Percentiles rank a stretch among this genome's conserved stretches.
Evolutionary conservation across 192 early-diverging fungal species (phyloP).

Genomic region (Coemansia sp.): DNA sequence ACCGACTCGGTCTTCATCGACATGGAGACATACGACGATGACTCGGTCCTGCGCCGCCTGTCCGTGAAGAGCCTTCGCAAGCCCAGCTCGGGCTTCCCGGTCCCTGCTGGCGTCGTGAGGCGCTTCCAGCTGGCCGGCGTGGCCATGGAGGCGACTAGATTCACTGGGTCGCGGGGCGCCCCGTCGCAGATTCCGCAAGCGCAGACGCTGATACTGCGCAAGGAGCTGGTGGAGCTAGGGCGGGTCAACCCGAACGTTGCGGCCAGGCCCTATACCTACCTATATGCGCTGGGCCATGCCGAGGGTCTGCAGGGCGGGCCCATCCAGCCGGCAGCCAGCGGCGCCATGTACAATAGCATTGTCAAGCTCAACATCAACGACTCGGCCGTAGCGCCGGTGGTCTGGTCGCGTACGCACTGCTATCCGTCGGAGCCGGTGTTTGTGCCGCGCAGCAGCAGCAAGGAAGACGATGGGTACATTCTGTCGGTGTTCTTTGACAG

Average conservation of each 20-base stretch:
- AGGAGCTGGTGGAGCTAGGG: slow-evolving; percentile 49
- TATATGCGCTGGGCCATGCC: slow-evolving; percentile 47
- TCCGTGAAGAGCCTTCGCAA: slow-evolving; percentile 52
- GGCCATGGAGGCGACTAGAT: slow-evolving; percentile 53
- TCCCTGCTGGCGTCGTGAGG: slow-evolving; percentile 53
- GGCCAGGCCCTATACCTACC: slow-evolving; percentile 43
- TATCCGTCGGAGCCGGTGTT: slow-evolving; percentile 78
- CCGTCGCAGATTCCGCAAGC: slow-evolving; percentile 16
- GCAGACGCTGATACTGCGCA: slow-evolving; percentile 38
- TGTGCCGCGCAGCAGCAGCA: slow-evolving; percentile 55
- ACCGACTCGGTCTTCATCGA: slow-evolving; percentile 60
- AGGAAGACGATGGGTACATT: slow-evolving; percentile 72
- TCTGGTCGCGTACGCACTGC: slow-evolving; percentile 57
- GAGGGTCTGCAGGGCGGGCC: slow-evolving; percentile 29
- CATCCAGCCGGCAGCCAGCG: slow-evolving; percentile 6
- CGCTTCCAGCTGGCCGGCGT: slow-evolving; percentile 59
- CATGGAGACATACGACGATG: slow-evolving; percentile 58
- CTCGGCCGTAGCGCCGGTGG: slow-evolving; percentile 11
- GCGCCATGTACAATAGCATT: slow-evolving; percentile 53
- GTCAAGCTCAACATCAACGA: slow-evolving; percentile 52
- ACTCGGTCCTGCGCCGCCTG: slow-evolving; percentile 55
- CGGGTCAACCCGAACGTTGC: slow-evolving; percentile 49
- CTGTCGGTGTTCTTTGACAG: slow-evolving; percentile 70
- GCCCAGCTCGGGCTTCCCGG: slow-evolving; percentile 25
- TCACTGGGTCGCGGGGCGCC: slow-evolving; percentile 32